Evolutionary conservation across 495 filamentous ascomycete genomes (phyloP), one percentile per base, ranked within the genome.

Genomic region (Amniculicola lignicola): DNA sequence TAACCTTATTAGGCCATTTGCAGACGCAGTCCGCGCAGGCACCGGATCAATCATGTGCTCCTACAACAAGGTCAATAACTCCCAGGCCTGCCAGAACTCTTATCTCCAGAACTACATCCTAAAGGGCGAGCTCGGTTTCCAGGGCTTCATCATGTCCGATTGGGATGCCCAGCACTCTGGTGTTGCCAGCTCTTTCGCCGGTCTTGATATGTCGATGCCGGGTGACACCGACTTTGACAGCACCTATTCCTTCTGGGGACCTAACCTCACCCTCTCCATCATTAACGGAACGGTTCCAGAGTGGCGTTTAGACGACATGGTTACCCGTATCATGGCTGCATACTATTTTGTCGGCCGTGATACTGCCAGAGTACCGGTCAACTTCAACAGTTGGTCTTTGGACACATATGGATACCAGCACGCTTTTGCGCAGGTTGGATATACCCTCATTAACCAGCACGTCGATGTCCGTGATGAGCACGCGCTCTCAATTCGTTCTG

Each of bases 141-240:
- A 96, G 73, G 92, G 92, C 9, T 95, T 95, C 65, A 67, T 74
- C 38, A 54, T 69, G 54, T 58, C 48, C 28, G 68, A 70, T 51
- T 69, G 67, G 66, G 41, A 52, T 36, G 66, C 88, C 4, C 90
- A 96, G 63, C 87, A 94, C 69, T 81, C 85, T 15, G 93, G 93
- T 66, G 90, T 86, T 15, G 78, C 81, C 25, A 77, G 77, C 51
- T 87, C 89, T 25, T 73, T 90, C 22, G 93, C 93, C 41, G 93
- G 93, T 48, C 71, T 96, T 40, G 92, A 98, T 66, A 94, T 95
- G 90, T 81, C 83, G 9, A 96, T 96, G 91, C 91, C 93, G 33
- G 92, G 93, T 55, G 93, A 98, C 63, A 80, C 84, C 5, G 52
- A 67, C 28, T 92, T 96, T 68, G 78, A 86, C 63, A 82, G 77